Evolutionary conservation across 1,284 basidiomycete genomes (phyloP).

Genomic region (Sanguinoderma infundibulare): DNA sequence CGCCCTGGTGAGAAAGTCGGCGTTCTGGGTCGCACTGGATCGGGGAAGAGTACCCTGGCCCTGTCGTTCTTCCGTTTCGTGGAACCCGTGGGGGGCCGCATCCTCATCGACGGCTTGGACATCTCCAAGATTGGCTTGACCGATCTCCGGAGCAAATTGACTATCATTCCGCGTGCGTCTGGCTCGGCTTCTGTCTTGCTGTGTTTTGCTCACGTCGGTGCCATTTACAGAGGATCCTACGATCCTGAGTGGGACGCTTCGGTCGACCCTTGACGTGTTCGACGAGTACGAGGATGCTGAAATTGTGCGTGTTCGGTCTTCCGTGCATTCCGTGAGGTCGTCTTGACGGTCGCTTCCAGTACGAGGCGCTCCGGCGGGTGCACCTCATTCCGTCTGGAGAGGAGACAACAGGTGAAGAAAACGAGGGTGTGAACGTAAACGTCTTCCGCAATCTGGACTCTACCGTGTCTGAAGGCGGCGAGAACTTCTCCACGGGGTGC

Average conservation of each 20-base stretch:
- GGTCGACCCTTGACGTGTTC: constrained; percentile 89
- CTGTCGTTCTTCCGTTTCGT: constrained; percentile 96
- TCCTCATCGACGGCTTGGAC: constrained; percentile 88
- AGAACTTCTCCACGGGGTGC: constrained; percentile 90
- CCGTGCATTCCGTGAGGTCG: neutral
- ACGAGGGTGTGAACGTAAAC: constrained; percentile 72
- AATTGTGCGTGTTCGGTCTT: constrained; percentile 54
- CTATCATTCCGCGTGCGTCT: constrained; percentile 88
- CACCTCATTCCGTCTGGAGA: constrained; percentile 78
- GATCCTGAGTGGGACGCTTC: constrained; percentile 84
- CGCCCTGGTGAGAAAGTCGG: constrained; percentile 85
- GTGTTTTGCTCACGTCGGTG: neutral
- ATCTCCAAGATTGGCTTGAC: constrained; percentile 87
- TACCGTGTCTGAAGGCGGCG: constrained; percentile 86
- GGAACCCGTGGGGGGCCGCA: constrained; percentile 83
- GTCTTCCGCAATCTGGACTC: constrained; percentile 89
- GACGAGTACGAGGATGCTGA: constrained; percentile 86
- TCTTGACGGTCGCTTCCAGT: constrained; percentile 47
- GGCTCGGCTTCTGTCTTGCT: neutral
- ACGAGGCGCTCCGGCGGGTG: constrained; percentile 86
- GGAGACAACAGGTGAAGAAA: constrained; percentile 47
- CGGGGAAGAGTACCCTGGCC: constrained; percentile 89
- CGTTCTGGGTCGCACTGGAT: constrained; percentile 89
- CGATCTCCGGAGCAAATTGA: constrained; percentile 83
- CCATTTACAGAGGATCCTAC: constrained; percentile 71